These are phyloP conservation scores for Stephania cephalantha DNA, from an alignment of 164 flowering plant species.

Conservation along the genomic window DNA sequence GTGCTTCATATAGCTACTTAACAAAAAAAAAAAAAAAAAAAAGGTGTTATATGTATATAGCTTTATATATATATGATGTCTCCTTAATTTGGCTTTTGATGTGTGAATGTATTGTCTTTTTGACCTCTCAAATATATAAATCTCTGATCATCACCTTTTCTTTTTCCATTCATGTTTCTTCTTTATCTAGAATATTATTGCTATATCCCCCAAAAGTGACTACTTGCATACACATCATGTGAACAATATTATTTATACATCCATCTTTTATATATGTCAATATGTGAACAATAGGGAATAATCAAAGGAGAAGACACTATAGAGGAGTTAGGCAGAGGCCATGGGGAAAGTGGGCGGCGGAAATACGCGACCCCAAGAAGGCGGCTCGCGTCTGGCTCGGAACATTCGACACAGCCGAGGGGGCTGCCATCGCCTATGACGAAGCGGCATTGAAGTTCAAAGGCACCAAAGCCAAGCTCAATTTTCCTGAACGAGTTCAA, in stretches of 20 bases:
- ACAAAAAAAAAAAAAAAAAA: no score
- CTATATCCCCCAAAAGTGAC: neutral
- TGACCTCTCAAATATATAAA: neutral
- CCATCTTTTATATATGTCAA: neutral
- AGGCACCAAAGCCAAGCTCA: slow-evolving; percentile 76
- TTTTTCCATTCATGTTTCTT: neutral
- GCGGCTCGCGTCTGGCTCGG: slow-evolving; percentile 85
- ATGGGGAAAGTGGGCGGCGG: slow-evolving; percentile 92
- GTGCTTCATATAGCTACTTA: neutral
- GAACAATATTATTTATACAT: neutral
- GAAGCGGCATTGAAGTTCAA: slow-evolving; percentile 69
- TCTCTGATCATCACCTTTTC: no score
- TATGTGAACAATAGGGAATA: neutral
- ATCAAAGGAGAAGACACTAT: slow-evolving; percentile 45
- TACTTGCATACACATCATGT: neutral
- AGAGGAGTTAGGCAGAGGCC: slow-evolving; percentile 86
- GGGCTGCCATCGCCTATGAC: slow-evolving; percentile 74
- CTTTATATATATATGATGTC: neutral
- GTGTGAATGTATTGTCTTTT: neutral
- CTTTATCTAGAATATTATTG: neutral
- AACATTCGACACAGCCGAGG: slow-evolving; percentile 70
- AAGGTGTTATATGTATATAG: no score
- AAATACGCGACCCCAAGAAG: slow-evolving; percentile 75
- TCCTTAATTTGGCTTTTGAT: neutral
- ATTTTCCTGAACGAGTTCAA: slow-evolving; percentile 74